These are phyloP conservation scores for Sporisorium graminicola DNA, from an alignment of 1,284 basidiomycete genomes.

Conservation along the genomic window DNA sequence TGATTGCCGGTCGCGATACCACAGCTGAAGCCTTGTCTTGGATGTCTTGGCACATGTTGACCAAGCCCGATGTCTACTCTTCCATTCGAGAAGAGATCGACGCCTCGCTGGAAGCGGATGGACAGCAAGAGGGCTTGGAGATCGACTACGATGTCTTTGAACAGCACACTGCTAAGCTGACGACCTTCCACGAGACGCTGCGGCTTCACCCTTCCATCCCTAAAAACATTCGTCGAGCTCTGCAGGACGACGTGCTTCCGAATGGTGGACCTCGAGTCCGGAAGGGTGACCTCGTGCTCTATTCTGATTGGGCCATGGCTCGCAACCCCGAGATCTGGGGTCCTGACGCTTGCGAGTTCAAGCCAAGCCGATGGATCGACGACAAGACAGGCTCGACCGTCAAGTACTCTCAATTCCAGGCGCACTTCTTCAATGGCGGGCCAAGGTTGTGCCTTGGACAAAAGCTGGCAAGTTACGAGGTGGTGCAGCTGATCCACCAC, in stretches of 20 bases:
- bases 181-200: conserved; percentile 43
- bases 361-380: conserved; percentile 75
- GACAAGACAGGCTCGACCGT: neutral
- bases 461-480: conserved; percentile 27
- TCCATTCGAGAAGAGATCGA: conserved; percentile 31
- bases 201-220: conserved; percentile 44
- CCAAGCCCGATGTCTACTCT: conserved; percentile 18
- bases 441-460: conserved; percentile 32
- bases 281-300: conserved; percentile 13
- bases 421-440: conserved; percentile 33
- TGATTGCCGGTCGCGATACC: conserved; percentile 52
- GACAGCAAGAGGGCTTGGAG: conserved; percentile 4
- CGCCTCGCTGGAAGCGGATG: neutral
- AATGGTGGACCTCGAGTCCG: conserved; percentile 11
- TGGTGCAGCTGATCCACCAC: conserved; percentile 13
- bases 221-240: conserved; percentile 17
- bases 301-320: conserved; percentile 49
- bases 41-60: conserved; percentile 39
- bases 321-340: conserved; percentile 75
- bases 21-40: conserved; percentile 47
- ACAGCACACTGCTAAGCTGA: conserved; percentile 30
- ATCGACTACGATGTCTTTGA: conserved; percentile 22
- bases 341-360: conserved; percentile 74
- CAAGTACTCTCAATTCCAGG: conserved; percentile 17
- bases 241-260: conserved; percentile 16